Conservation (phyloP, 441 rosid genomes). For the Populus hybrid region DNA sequence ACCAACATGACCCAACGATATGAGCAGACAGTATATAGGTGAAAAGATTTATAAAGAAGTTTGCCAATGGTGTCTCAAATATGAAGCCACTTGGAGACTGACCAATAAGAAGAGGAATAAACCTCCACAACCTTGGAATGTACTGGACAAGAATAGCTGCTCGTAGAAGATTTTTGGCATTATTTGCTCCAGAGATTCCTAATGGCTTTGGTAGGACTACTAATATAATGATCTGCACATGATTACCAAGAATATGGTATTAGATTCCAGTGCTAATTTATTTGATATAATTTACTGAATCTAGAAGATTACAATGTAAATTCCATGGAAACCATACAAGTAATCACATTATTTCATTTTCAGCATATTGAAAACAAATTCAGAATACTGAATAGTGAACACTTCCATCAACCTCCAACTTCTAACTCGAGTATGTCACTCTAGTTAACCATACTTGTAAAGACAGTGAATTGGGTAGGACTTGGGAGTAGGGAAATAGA, state of each 20-base stretch:
- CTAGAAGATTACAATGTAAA: background rate
- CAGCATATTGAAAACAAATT: no score
- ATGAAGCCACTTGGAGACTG: conserved; percentile 66
- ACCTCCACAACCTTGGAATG: conserved; percentile 64
- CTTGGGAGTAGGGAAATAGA: no score
- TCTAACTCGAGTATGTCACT: no score
- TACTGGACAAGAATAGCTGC: conserved; percentile 65
- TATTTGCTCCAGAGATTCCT: conserved; percentile 53
- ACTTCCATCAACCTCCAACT: no score
- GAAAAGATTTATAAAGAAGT: conserved; percentile 39
- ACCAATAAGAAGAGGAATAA: conserved; percentile 71
- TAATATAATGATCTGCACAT: conserved; percentile 57
- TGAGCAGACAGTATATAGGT: conserved; percentile 72
- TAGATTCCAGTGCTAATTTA: background rate
- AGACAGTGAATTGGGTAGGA: no score
- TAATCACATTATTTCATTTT: background rate
- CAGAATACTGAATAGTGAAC: no score
- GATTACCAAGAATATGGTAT: conserved; percentile 6
- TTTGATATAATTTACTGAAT: background rate
- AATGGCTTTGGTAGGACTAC: conserved; percentile 36
- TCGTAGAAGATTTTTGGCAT: conserved; percentile 64
- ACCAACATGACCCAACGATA: conserved; percentile 85
- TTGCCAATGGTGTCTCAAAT: conserved; percentile 80
- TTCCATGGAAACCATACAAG: background rate
- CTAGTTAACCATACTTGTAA: no score